Conservation (phyloP, 164 flowering plant genomes). For the Euptelea pleiosperma region DNA sequence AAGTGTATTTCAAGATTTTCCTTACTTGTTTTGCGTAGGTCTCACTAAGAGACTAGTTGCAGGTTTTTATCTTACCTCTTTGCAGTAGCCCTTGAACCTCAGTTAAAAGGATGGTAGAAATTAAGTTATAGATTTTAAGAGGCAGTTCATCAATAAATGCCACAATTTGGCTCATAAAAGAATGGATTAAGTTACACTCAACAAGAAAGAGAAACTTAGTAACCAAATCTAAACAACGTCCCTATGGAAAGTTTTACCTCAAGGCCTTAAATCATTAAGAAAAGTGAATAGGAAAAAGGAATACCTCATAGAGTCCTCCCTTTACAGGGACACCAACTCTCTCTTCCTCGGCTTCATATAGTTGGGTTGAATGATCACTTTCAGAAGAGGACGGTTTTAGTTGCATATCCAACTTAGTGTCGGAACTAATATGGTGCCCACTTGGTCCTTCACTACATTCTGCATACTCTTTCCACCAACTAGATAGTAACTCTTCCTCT, state of each 20-base stretch:
- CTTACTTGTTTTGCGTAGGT: too few relatives aligned
- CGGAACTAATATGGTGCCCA: constrained; percentile 25
- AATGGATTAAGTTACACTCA: background rate
- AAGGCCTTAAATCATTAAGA: background rate
- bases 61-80: too few relatives aligned
- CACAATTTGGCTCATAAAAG: too few relatives aligned
- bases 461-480: constrained; percentile 97
- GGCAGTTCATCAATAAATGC: too few relatives aligned
- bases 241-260: background rate
- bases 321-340: constrained; percentile 99
- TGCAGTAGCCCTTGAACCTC: too few relatives aligned
- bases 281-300: background rate
- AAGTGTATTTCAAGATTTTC: too few relatives aligned
- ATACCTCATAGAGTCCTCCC: constrained; percentile 96
- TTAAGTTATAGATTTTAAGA: too few relatives aligned
- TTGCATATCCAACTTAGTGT: constrained; percentile 25
- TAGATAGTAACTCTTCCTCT: constrained; percentile 87
- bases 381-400: constrained; percentile 27
- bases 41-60: too few relatives aligned
- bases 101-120: too few relatives aligned
- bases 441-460: constrained; percentile 96
- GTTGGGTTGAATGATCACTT: constrained; percentile 27
- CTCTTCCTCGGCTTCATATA: constrained; percentile 65
- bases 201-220: background rate
- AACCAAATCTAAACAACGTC: background rate